Conservation (phyloP, 2,329 filamentous ascomycete genomes). For the Epichloe uncinata region DNA sequence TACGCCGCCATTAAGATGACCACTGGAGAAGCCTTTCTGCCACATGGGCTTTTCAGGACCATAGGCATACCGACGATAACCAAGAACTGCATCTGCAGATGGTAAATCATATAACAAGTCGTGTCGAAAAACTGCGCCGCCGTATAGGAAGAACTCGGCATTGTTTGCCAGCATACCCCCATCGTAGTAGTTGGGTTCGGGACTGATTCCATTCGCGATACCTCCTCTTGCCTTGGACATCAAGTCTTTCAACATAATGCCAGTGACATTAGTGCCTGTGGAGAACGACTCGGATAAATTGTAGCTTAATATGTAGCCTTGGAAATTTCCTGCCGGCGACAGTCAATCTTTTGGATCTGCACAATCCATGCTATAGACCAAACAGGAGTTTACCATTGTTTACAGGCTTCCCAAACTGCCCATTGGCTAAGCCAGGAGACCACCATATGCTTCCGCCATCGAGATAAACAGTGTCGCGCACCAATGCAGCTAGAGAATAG, state of each 20-base stretch:
- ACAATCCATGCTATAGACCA: constrained; percentile 10
- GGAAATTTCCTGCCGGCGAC: constrained; percentile 31
- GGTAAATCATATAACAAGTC: constrained; percentile 26
- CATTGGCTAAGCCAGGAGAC: constrained; percentile 35
- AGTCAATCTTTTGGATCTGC: not conserved
- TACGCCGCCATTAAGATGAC: constrained; percentile 28
- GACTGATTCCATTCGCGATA: constrained; percentile 35
- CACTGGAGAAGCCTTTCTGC: constrained; percentile 27
- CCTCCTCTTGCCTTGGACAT: constrained; percentile 34
- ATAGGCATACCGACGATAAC: constrained; percentile 41
- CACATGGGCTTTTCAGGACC: constrained; percentile 31
- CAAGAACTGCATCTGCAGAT: constrained; percentile 27
- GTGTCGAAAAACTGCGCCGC: constrained; percentile 33
- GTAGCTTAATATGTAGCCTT: constrained; percentile 41
- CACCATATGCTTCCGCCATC: constrained; percentile 49
- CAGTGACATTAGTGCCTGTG: constrained; percentile 35
- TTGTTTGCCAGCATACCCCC: constrained; percentile 55
- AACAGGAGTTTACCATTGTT: constrained; percentile 26
- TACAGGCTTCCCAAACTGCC: constrained; percentile 15
- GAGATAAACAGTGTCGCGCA: constrained; percentile 50
- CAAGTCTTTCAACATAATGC: constrained; percentile 28
- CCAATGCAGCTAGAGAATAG: constrained; percentile 32
- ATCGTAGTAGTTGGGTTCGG: constrained; percentile 44
- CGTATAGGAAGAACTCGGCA: constrained; percentile 49
- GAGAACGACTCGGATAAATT: constrained; percentile 46